Evolutionary conservation across 2,329 filamentous ascomycete genomes (phyloP), one percentile per base, ranked within the genome.

Genomic region (Microcera coccophila): DNA sequence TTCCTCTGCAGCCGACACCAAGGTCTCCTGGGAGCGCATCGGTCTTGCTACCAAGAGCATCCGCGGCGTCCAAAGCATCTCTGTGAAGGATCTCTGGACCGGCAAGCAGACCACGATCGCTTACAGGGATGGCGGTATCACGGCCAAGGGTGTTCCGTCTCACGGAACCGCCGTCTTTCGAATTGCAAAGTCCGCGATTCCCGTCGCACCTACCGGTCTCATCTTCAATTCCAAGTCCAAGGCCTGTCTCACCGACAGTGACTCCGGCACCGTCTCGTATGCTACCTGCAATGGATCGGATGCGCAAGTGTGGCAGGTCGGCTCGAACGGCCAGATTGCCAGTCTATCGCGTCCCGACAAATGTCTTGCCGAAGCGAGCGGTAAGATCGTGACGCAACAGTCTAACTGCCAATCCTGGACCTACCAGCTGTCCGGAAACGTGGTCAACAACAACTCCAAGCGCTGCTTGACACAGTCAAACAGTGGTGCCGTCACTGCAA

Each of bases 161-260:
- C 70, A 69, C 38, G 67, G 68, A 33, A 71, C 69, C 1, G 63
- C 56, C 7, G 67, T 75, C 11, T 69, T 67, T 47, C 63, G 72
- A 29, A 57, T 76, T 24, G 63, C 66, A 5, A 48, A 59, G n/a
- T 17, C 33, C 15, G 55, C 60, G 3, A 17, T 35, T 8, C 16
- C 8, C 8, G 28, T 55, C 14, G 63, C 61, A 8, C 70, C 72
- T 0, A 76, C 71, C 0, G 73, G 73, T 4, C 65, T 71, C 52
- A 67, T 76, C 37, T 73, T 76, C 57, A 74, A 75, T 50, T 73
- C 72, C 0, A 67, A 63, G 17, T 71, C 69, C 2, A 56, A 67
- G 9, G 63, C 65, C 21, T 73, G 70, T 45, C 57, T 76, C 24
- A 69, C 69, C 4, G 66, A 63, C 4, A 31, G 47, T 40, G 37